Base-by-base conservation (phyloP, 2,329 filamentous ascomycete species). In the Trichoderma oligosporum region DNA sequence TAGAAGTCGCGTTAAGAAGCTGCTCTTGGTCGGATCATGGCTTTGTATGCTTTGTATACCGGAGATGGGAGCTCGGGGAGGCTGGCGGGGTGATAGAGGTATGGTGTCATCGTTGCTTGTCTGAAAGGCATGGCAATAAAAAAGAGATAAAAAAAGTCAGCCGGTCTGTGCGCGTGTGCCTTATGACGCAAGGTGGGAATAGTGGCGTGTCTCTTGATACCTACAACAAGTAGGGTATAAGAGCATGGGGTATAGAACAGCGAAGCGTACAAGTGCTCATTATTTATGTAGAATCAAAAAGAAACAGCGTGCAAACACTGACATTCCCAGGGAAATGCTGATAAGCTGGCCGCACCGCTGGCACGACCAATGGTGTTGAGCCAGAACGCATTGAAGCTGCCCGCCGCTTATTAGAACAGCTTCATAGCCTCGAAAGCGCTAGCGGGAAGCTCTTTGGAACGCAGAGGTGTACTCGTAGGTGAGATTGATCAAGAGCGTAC, bases 51-150 rank as follows among this genome's bases (percentile, higher is more conserved):
- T 24, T 25, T 27, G 18, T 16, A 3, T 35, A 22, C 45, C 20
- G 25, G 45, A 29, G 16, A 12, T 20, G 24, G 53, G 12, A 41
- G 53, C 24, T 24, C 51, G 51, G 31, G n/a, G n/a, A n/a, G 44
- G 22, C 42, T 38, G 53, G 48, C 33, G 36, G 44, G 53, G 53
- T 31, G 53, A 56, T n/a, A 45, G 41, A 46, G 42, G 7, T 9
- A 42, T 48, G 53, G 44, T 48, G 44, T 46, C 52, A 55, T 55
- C 8, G 52, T 27, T 31, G 52, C 20, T 55, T 20, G 52, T 55
- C 52, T 55, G 16, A 18, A 36, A 22, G 6, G 27, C 27, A n/a
- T 16, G 5, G 41, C 20, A 41, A n/a, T 20, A 41, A 22, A 12
- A 44, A 53, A 25, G 22, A 46, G 22, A 22, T 7, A 44, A 53